A percentile compares a stretch with the other conserved stretches of the same genome.
These are phyloP conservation scores for Sclerotinia borealis DNA, from an alignment of 2,329 filamentous ascomycete species.

Conservation along the genomic window DNA sequence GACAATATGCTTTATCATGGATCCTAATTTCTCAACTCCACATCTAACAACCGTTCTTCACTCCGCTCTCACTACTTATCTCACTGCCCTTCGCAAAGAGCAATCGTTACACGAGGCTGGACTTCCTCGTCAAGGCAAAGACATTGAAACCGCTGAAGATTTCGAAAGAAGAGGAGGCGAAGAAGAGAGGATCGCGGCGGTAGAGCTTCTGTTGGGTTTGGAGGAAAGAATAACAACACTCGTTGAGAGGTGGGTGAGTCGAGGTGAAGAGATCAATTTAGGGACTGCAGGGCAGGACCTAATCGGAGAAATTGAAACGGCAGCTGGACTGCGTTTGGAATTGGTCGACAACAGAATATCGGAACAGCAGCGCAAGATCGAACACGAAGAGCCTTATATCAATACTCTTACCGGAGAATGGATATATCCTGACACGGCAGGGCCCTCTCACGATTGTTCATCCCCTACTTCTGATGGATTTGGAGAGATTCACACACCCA, in stretches of 20 bases:
- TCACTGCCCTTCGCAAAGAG: background rate
- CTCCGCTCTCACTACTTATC: background rate
- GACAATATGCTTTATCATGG: background rate
- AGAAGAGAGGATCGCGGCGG: background rate
- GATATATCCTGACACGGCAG: conserved; percentile 4
- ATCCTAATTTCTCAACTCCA: conserved; percentile 5
- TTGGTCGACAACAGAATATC: background rate
- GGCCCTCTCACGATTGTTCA: background rate
- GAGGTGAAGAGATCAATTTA: background rate
- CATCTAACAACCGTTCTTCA: background rate
- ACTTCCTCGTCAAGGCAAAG: conserved; percentile 8
- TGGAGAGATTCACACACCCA: background rate
- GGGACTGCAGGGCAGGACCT: conserved; percentile 7
- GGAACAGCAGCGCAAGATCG: background rate
- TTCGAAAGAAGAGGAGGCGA: background rate
- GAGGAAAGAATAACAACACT: background rate
- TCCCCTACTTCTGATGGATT: conserved; percentile 2
- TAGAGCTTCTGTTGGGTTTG: background rate
- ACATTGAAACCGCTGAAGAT: background rate
- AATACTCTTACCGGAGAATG: background rate
- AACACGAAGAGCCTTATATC: conserved; percentile 1
- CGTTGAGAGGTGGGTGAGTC: background rate
- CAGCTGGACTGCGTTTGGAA: background rate
- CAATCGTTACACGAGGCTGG: conserved; percentile 9
- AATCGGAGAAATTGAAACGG: background rate